Evolutionary conservation across 768 basidiomycete species (phyloP).

Genomic region (Mycena albidolilacea): DNA sequence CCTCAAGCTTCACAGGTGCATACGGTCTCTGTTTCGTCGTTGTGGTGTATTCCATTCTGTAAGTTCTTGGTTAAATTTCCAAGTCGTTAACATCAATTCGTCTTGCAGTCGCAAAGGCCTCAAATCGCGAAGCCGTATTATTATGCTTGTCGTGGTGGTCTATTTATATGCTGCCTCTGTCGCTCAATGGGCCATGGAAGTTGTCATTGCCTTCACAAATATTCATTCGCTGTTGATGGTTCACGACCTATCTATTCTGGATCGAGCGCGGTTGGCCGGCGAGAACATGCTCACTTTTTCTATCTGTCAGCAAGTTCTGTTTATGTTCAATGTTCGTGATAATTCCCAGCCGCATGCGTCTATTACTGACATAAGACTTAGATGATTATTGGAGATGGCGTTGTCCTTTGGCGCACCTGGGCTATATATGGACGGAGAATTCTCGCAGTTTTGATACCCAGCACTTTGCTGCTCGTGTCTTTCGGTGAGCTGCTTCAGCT

Average conservation of each 20-base stretch:
- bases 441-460: too few relatives aligned
- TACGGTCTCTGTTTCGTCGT: background rate
- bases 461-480: too few relatives aligned
- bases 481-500: too few relatives aligned
- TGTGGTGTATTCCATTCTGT: background rate
- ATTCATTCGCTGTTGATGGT: background rate
- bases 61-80: background rate
- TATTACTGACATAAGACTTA: background rate
- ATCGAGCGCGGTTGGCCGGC: background rate
- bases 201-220: background rate
- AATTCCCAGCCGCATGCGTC: background rate
- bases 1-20: background rate
- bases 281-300: background rate
- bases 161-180: background rate
- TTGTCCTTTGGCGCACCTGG: background rate
- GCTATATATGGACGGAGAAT: too few relatives aligned
- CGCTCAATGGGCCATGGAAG: background rate
- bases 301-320: background rate
- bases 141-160: conserved; percentile 1
- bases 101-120: background rate
- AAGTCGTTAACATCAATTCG: background rate
- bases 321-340: background rate
- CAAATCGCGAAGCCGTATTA: background rate
- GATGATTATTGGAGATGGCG: background rate
- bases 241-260: background rate